Evolutionary conservation across 495 filamentous ascomycete species (phyloP), one percentile per base, ranked within the genome.

Genomic region (Hypoxylon fuscum): DNA sequence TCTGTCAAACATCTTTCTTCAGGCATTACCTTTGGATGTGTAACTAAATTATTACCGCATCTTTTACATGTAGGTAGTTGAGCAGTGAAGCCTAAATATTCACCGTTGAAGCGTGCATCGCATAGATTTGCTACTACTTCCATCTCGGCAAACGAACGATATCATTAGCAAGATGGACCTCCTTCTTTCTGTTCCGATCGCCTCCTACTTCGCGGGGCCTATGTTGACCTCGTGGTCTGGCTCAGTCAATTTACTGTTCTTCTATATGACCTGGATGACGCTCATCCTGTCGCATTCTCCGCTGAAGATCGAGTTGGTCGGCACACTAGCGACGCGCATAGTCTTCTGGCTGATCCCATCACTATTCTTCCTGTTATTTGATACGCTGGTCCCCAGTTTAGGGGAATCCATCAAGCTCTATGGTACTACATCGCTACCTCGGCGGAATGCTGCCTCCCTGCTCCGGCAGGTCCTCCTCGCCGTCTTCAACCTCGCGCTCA

Each of bases 201-300:
- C 91, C 20, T 89, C 87, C 82, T 79, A 82, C 87, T 72, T 86
- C 84, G 73, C 78, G 50, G 70, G 78, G 15, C 77, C 79, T 5
- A 71, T 77, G 15, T 58, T 83, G 22, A 79, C 78, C n/a, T 84
- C 84, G 8, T 93, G 88, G 75, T 87, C 86, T 41, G 93, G 92
- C 2, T 91, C 85, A 10, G 77, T 96, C 55, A 97, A 96, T 69
- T 69, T 96, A 14, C 71, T 96, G 43, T 94, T 96, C 77, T 96
- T 97, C 77, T 94, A 92, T 72, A 85, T 87, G 73, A 94, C 90
- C 71, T 97, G 93, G 93, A 85, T 85, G 6, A 94, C 91, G 0
- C 82, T 97, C 8, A 84, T 95, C 2, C 77, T 92, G 14, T 89
- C 88, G 29, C 89, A 96, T 62, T 76, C 87, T 0, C 87, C 90